Conservation (phyloP, 2,329 filamentous ascomycete genomes). For the Arachnomyces sp. region DNA sequence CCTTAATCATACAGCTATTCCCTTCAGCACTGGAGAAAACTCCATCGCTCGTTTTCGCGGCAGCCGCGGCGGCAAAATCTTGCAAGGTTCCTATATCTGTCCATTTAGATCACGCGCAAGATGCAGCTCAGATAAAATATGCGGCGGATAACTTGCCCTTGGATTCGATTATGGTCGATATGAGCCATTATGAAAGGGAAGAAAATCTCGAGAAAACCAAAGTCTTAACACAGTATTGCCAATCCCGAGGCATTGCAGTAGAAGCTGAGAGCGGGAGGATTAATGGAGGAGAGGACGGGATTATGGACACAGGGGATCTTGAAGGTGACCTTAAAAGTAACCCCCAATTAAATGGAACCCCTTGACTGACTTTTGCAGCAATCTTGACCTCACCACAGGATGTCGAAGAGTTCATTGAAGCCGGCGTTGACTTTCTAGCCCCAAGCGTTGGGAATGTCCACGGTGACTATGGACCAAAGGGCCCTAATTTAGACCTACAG, state of each 20-base stretch:
- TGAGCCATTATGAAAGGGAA: slow-evolving; percentile 24
- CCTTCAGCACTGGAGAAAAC: slow-evolving; percentile 1
- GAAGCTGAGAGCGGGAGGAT: slow-evolving; percentile 26
- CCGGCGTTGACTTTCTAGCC: slow-evolving; percentile 23
- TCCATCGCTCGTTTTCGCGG: slow-evolving; percentile 3
- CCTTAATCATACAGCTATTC: slow-evolving; percentile 5
- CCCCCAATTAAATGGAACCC: too few species aligned
- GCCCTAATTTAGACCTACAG: slow-evolving; percentile 15
- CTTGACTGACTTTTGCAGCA: too few species aligned
- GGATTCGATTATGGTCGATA: slow-evolving; percentile 27
- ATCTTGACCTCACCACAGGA: too few species aligned
- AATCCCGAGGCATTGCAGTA: slow-evolving; percentile 21
- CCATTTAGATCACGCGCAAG: slow-evolving; percentile 23
- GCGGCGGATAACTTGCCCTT: slow-evolving; percentile 19
- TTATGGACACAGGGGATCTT: slow-evolving; percentile 20
- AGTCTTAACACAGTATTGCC: slow-evolving; percentile 20
- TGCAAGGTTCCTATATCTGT: slow-evolving; percentile 5
- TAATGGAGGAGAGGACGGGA: slow-evolving; percentile 26
- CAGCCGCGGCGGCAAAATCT: background rate
- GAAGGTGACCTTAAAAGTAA: slow-evolving; percentile 20
- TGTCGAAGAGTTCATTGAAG: slow-evolving; percentile 19
- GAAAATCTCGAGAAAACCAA: slow-evolving; percentile 23
- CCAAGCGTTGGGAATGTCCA: slow-evolving; percentile 25
- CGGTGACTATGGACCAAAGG: slow-evolving; percentile 24
- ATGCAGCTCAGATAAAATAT: slow-evolving; percentile 15